Base-by-base conservation (phyloP, 768 basidiomycete species). In the Trametopsis cervina region DNA sequence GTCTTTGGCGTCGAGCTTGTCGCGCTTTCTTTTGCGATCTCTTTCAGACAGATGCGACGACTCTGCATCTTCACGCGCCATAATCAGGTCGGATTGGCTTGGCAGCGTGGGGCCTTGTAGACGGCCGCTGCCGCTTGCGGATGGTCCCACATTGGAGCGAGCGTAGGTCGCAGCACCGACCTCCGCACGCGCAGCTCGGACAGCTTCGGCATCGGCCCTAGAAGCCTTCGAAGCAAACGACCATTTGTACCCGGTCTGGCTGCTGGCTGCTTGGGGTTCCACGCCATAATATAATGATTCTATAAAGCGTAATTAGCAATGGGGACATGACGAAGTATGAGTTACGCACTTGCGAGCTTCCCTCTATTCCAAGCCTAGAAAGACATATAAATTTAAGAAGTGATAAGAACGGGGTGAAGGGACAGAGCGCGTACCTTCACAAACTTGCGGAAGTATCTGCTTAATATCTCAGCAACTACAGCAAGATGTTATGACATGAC, bases 371-470 rank as follows among this genome's bases (percentile, higher is more conserved):
- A 93, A 21, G 80, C 80, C 77, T 10, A 20, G 29, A 17, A 11
- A 22, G 21, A 22, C 33, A 22, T 27, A 57, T 29, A 17, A 48
- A 22, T 27, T 57, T 29, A 17, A 48, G 35, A 50, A 23, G 36
- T 22, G 43, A 39, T 45, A 15, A 25, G 15, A 51, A 13, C 36
- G 38, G 22, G 47, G 44, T 37, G 40, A 35, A 35, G 25, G 43
- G 48, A 20, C 41, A 46, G 7, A 18, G 49, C 7, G 26, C 67
- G 55, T 59, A 84, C 84, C 74, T 86, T 88, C 35, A 92, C 82
- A 59, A 97, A 96, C 67, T 93, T 95, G 58, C 85, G 82, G 62
- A 97, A 97, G 62, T 94, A 92, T 59, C 88, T 89, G 43, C 21
- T 47, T 50, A 60, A 56, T 43, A 43, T 43, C 58, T 61, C 45